phyloP scores from a whole-genome alignment of 2,329 filamentous ascomycete species.

The Chaetothyriales sp. region DNA sequence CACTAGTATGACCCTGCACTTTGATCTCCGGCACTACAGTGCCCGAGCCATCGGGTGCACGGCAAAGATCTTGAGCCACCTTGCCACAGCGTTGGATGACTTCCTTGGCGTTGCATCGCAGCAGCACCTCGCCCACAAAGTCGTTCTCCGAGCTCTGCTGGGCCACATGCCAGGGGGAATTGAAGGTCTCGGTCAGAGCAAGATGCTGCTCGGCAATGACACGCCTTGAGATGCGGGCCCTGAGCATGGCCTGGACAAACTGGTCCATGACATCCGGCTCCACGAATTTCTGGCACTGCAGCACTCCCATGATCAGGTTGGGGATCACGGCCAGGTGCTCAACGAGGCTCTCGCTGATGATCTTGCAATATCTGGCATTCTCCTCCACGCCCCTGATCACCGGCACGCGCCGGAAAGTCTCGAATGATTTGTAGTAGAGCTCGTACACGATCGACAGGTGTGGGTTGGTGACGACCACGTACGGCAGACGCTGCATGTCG shows the following conservation, averaged over 20 bases:
- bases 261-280: slow-evolving; percentile 68
- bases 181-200: slow-evolving; percentile 85
- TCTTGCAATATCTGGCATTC: slow-evolving; percentile 73
- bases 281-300: slow-evolving; percentile 78
- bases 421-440: slow-evolving; percentile 93
- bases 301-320: slow-evolving; percentile 81
- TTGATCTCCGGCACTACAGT: slow-evolving; percentile 65
- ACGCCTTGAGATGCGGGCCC: slow-evolving; percentile 82
- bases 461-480: slow-evolving; percentile 87
- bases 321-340: slow-evolving; percentile 91
- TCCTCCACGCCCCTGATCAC: slow-evolving; percentile 78
- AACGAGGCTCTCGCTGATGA: slow-evolving; percentile 64
- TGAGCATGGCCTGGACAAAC: slow-evolving; percentile 88
- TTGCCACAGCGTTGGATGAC: slow-evolving; percentile 73
- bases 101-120: slow-evolving; percentile 81
- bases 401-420: slow-evolving; percentile 68
- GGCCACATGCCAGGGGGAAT: slow-evolving; percentile 78
- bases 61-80: slow-evolving; percentile 60
- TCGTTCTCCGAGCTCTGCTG: slow-evolving; percentile 62
- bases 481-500: slow-evolving; percentile 93
- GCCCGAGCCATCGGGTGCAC: slow-evolving; percentile 58
- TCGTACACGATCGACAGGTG: slow-evolving; percentile 94
- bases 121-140: slow-evolving; percentile 89
- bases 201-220: slow-evolving; percentile 97
- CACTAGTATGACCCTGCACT: slow-evolving; percentile 71